A percentile compares a stretch with the other conserved stretches of the same genome.
Conservation (phyloP, 805 yeast species). For the Suhomyces sp. region DNA sequence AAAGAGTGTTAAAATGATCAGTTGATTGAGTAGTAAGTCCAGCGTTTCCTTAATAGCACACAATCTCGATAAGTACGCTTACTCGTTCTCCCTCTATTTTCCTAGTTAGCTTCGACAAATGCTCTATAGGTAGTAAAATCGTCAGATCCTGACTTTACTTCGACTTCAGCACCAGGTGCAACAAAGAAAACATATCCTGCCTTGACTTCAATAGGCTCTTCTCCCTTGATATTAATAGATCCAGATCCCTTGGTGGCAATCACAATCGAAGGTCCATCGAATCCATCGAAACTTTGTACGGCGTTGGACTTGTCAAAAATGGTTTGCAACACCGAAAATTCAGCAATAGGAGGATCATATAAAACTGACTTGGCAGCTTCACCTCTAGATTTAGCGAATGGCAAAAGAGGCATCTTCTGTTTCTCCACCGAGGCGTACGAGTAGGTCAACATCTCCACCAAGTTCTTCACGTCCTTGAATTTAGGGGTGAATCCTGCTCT, state of each 20-base stretch:
- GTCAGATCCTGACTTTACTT: slow-evolving; percentile 50
- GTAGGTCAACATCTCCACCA: slow-evolving; percentile 90
- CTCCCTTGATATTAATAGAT: slow-evolving; percentile 43
- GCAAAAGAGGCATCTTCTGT: slow-evolving; percentile 78
- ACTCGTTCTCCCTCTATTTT: too few relatives aligned
- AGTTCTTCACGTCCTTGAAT: slow-evolving; percentile 89
- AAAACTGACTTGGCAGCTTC: slow-evolving; percentile 59
- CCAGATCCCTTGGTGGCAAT: slow-evolving; percentile 86
- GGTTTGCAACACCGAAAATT: slow-evolving; percentile 90
- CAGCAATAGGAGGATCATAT: slow-evolving; percentile 96
- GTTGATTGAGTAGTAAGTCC: too few relatives aligned
- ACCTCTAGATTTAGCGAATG: slow-evolving; percentile 61
- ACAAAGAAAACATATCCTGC: slow-evolving; percentile 83
- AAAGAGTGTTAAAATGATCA: too few relatives aligned
- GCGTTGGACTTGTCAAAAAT: slow-evolving; percentile 53
- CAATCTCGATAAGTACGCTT: too few relatives aligned
- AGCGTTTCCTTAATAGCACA: too few relatives aligned
- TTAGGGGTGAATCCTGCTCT: slow-evolving; percentile 99
- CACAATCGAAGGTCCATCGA: slow-evolving; percentile 86
- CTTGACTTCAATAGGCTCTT: slow-evolving; percentile 43
- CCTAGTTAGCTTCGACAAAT: slow-evolving; percentile 63
- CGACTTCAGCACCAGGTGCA: slow-evolving; percentile 72
- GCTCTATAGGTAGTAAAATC: slow-evolving; percentile 87
- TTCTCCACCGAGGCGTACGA: slow-evolving; percentile 85
- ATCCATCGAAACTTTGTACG: slow-evolving; percentile 54